A percentile compares a stretch with the other conserved stretches of the same genome.
phyloP scores from a whole-genome alignment of 2,329 filamentous ascomycete genomes.

The Penicillium sp. region DNA sequence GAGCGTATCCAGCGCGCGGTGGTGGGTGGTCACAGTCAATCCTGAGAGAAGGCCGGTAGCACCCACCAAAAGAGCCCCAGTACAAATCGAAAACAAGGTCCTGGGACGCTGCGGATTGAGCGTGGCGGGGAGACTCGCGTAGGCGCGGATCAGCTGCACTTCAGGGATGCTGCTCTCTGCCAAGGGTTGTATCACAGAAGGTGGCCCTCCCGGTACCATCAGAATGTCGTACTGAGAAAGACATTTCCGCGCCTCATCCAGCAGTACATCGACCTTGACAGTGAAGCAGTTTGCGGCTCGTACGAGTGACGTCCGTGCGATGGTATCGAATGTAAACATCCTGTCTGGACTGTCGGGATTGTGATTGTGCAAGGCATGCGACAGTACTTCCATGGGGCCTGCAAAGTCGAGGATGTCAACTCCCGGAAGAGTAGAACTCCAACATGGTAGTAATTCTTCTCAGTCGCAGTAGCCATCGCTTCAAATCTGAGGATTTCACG shows the following conservation, averaged over 20 bases:
- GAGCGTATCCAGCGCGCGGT: conserved; percentile 21
- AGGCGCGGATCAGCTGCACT: conserved; percentile 20
- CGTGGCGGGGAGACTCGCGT: conserved; percentile 16
- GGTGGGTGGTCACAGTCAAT: conserved; percentile 37
- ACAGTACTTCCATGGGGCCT: conserved; percentile 36
- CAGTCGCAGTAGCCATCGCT: conserved; percentile 8
- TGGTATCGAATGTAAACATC: conserved; percentile 31
- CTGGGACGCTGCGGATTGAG: conserved; percentile 17
- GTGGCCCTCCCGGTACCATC: conserved; percentile 33
- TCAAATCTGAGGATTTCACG: too few species aligned
- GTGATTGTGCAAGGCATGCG: conserved; percentile 23
- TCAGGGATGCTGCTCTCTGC: conserved; percentile 16
- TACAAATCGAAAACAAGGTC: conserved; percentile 38
- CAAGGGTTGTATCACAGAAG: conserved; percentile 22
- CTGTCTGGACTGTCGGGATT: conserved; percentile 21
- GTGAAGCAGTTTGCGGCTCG: conserved; percentile 23
- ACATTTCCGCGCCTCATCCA: conserved; percentile 22
- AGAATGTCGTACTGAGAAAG: conserved; percentile 35
- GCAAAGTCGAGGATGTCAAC: conserved; percentile 40
- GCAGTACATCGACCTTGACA: conserved; percentile 26
- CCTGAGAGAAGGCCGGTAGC: conserved; percentile 32
- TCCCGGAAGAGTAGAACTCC: conserved; percentile 34
- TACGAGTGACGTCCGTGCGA: conserved; percentile 24
- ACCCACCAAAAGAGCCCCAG: conserved; percentile 34
- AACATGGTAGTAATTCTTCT: conserved; percentile 28